phyloP scores from a whole-genome alignment of 2,329 filamentous ascomycete species.

The Talaromyces atroroseus region DNA sequence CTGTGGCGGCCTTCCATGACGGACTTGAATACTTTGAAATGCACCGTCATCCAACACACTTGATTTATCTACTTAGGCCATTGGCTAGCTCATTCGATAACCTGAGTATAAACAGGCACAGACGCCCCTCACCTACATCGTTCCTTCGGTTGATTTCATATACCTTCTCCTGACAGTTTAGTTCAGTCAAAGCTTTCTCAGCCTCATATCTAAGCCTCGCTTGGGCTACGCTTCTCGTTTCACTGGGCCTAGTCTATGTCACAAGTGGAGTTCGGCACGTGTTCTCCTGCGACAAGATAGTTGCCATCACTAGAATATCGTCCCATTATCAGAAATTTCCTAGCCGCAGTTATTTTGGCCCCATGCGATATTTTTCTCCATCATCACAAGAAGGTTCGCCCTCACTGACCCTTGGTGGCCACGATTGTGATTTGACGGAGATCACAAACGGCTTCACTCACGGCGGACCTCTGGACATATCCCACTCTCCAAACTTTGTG shows the following conservation, averaged over 20 bases:
- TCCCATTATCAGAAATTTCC: not conserved
- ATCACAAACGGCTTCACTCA: slow-evolving; percentile 13
- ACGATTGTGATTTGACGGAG: slow-evolving; percentile 15
- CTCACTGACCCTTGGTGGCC: slow-evolving; percentile 10
- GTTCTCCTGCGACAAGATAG: not conserved
- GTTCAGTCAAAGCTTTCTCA: not conserved
- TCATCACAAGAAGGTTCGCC: slow-evolving; percentile 13
- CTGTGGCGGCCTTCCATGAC: slow-evolving; percentile 2
- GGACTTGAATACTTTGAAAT: slow-evolving; percentile 5
- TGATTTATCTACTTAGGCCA: not conserved
- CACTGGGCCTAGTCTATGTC: not conserved
- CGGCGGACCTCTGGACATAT: slow-evolving; percentile 13
- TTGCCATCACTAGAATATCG: not conserved
- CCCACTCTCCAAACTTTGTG: slow-evolving; percentile 1
- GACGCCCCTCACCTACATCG: slow-evolving; percentile 6
- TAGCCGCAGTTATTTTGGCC: slow-evolving; percentile 6
- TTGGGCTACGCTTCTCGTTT: not conserved
- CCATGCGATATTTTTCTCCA: slow-evolving; percentile 10
- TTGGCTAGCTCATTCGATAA: not conserved
- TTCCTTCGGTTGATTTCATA: not conserved
- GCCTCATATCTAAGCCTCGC: not conserved
- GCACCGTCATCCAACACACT: slow-evolving; percentile 6
- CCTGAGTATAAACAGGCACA: slow-evolving; percentile 10
- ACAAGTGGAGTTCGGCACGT: not conserved
- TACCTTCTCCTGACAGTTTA: not conserved